Evolutionary conservation across 305 asterid genomes (phyloP), one percentile per base, ranked within the genome.

Genomic region (Nicotiana rustica): DNA sequence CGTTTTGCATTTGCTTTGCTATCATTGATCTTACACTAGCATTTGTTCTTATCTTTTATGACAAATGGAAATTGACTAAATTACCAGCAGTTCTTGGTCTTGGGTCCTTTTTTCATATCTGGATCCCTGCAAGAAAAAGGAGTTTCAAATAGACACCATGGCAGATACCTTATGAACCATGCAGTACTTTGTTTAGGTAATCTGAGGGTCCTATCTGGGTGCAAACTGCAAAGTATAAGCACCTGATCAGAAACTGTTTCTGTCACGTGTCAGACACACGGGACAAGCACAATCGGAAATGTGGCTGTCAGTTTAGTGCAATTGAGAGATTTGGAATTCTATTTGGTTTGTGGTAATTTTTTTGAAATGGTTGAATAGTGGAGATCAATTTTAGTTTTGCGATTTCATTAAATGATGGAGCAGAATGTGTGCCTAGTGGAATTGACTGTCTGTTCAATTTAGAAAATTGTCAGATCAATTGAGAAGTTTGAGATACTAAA

Each of bases 181-280:
- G 15, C 73, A 67, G 47, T 19, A 6, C 73, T 67, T 67, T 10
- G 73, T 67, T 67, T 67, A 67, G 71, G 73, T 67, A 67, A 21
- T 35, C 52, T 33, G 55, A 67, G 29, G 52, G n/a, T 21, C n/a
- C 49, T 44, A 2, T 67, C 73, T 67, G 19, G 3, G 62, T 67
- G 73, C 76, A 67, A 8, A 33, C 47, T 65, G 47, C n/a, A 64
- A 65, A 31, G 4, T 35, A 67, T 33, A 33, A 67, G 71, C 44
- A 66, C 71, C 71, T 66, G 76, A 67, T 17, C 44, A 65, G 31
- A 18, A 19, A 67, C 75, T 15, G 25, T 35, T 31, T 66, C 71
- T 67, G 52, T 67, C 49, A 33, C 10, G 75, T 67, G 52, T n/a
- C 55, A 36, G 55, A 68, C 6, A 17, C 55, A 36, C 36, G 76